Base-by-base conservation (phyloP, 441 rosid genomes). In the Euphorbia schlechtendalii region DNA sequence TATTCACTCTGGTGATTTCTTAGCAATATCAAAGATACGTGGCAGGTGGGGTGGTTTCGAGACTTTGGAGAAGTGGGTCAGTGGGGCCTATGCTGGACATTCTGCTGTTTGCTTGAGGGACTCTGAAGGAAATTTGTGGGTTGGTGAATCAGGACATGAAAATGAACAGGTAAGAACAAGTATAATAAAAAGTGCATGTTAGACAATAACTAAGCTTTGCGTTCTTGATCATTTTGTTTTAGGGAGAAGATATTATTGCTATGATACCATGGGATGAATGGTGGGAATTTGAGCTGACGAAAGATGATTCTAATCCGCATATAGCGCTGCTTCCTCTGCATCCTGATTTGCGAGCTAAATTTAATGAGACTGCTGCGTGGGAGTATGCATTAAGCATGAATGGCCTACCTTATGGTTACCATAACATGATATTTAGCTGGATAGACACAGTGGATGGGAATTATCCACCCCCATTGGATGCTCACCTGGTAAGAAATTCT, bases 1-100 rank as follows among this genome's bases (percentile, higher is more conserved):
- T 67, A 83, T 93, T 71, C 90, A 86, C 59, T 90, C 97, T 14
- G 97, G 99, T 22, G 97, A 93, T 81, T 81, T 93, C 67, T 84
- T 90, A 66, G 99, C 85, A 21, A 73, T 93, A 71, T 93, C 97
- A 27, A 93, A 90, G 78, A 87, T 90, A 71, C 96, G 99, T 63
- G 99, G 97, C 21, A 82, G 95, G 55, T 93, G 97, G 99, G 99
- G 97, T 72, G 99, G 97, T 61, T 93, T 93, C 74, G 97, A 93
- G 84, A 90, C 95, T 38, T 72, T 93, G 53, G 99, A 90, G 86
- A 93, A 93, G 86, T 90, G 99, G 99, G 97, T 93, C 40, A 93
- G 84, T 61, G 99, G 99, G 71, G 75, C 99, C 36, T 93, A 88
- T 78, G 99, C 97, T 69, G 99, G 99, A 61, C 99, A 90, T 77